Conservation (phyloP, 208 protist genomes). For the Crithidia fasciculata region DNA sequence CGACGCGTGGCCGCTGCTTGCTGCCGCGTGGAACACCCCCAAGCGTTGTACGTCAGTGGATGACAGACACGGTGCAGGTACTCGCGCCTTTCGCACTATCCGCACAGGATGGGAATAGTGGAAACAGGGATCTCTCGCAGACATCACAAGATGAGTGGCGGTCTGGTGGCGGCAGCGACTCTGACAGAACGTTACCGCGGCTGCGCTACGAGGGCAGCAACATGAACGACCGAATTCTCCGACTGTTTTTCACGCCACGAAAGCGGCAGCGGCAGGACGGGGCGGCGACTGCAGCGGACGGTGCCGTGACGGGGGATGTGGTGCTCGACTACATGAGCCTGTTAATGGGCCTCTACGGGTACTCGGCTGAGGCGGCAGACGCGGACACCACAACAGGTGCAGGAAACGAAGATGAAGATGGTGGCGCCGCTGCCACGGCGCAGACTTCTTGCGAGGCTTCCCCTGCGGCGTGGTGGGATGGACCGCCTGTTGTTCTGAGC, state of each 20-base stretch:
- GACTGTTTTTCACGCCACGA: constrained; percentile 36
- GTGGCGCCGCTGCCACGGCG: not conserved
- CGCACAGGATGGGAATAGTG: too few relatives aligned
- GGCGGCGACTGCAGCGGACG: not conserved
- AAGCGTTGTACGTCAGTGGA: constrained; percentile 25
- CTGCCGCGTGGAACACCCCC: constrained; percentile 67
- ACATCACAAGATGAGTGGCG: too few relatives aligned
- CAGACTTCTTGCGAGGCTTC: not conserved
- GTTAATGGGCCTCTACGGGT: constrained; percentile 42
- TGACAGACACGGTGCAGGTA: constrained; percentile 4
- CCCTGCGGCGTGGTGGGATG: not conserved
- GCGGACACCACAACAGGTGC: not conserved
- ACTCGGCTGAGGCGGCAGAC: not conserved
- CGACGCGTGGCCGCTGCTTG: constrained; percentile 25
- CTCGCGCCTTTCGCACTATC: not conserved
- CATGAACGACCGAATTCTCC: constrained; percentile 37
- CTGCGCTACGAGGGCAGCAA: constrained; percentile 38
- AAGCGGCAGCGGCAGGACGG: constrained; percentile 18
- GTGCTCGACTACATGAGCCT: constrained; percentile 30
- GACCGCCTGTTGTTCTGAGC: not conserved
- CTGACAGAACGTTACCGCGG: not conserved
- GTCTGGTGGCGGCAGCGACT: too few relatives aligned
- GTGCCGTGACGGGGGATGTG: not conserved
- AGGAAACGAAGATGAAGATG: not conserved
- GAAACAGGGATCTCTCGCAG: too few relatives aligned